A percentile compares a stretch with the other conserved stretches of the same genome.
These are phyloP conservation scores for Rhodomyrtus tomentosa DNA, from an alignment of 345 rosid genomes.

Conservation along the genomic window DNA sequence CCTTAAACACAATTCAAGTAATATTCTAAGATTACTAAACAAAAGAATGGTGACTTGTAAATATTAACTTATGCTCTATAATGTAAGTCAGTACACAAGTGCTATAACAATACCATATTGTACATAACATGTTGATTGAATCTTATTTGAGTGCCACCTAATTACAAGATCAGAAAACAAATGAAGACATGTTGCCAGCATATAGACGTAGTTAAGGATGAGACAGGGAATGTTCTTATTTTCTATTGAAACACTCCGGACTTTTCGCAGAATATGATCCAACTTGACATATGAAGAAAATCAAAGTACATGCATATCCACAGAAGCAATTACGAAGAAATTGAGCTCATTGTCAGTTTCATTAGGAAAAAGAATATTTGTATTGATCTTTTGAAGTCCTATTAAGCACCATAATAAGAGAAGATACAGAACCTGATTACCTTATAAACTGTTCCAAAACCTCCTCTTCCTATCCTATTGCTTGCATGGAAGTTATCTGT, in stretches of 20 bases:
- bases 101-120: not conserved
- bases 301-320: not conserved
- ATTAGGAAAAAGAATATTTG: not conserved
- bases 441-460: conserved; percentile 57
- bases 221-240: not conserved
- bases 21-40: not conserved
- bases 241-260: not conserved
- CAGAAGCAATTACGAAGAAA: not conserved
- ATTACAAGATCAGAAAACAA: not conserved
- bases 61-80: not conserved
- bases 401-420: not conserved
- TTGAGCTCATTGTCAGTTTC: not conserved
- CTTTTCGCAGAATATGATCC: not conserved
- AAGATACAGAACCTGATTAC: conserved; percentile 10
- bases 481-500: conserved; percentile 30
- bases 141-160: not conserved
- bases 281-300: not conserved
- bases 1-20: not conserved
- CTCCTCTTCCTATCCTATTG: conserved; percentile 47
- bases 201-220: not conserved
- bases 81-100: not conserved
- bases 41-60: not conserved
- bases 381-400: not conserved
- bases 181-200: not conserved
- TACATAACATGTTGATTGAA: not conserved